phyloP scores from a whole-genome alignment of 305 asterid genomes.

The Fraxinus platypoda region DNA sequence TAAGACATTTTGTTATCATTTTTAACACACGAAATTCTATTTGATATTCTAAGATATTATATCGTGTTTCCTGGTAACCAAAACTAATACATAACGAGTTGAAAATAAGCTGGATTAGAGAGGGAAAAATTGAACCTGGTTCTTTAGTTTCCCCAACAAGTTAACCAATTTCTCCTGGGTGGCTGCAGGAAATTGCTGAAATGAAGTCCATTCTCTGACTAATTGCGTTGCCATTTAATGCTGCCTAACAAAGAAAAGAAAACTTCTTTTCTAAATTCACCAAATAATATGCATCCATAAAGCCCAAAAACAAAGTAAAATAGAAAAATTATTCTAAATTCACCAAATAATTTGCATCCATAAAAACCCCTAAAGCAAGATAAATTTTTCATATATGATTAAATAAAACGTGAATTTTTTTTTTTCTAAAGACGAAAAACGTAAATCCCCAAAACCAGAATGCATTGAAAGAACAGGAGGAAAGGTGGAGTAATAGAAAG shows the following conservation, averaged over 20 bases:
- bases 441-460: not conserved
- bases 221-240: slow-evolving; percentile 62
- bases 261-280: not conserved
- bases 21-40: not conserved
- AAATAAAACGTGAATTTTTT: not conserved
- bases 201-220: slow-evolving; percentile 78
- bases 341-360: not conserved
- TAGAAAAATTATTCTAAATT: not conserved
- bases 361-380: not conserved
- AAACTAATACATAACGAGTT: not conserved
- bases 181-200: slow-evolving; percentile 83
- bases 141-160: slow-evolving; percentile 64
- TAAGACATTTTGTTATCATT: not conserved
- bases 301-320: not conserved
- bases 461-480: not conserved
- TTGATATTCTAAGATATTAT: not conserved
- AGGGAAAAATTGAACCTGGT: slow-evolving; percentile 43
- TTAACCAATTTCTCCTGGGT: slow-evolving; percentile 81
- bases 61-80: not conserved
- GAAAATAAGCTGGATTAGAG: slow-evolving; percentile 1
- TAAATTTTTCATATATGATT: not conserved
- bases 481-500: not conserved
- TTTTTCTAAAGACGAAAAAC: not conserved
- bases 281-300: not conserved
- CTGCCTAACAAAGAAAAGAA: slow-evolving; percentile 21